Evolutionary conservation across 352 stramenopile species (phyloP), one percentile per base, ranked within the genome.

Genomic region (Globisporangium mamillatum): DNA sequence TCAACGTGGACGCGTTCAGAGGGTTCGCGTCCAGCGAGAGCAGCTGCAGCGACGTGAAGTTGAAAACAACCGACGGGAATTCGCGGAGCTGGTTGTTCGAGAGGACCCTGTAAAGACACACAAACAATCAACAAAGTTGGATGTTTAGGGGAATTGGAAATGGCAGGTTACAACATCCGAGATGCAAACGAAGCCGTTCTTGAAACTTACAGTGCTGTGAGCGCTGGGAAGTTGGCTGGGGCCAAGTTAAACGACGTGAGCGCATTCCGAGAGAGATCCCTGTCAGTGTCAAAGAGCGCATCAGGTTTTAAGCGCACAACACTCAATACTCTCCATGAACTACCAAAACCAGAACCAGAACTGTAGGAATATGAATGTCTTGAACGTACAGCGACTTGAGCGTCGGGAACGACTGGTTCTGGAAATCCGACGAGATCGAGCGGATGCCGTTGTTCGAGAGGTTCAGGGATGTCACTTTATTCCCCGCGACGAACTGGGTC

Each of bases 61-160:
- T 76, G 56, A 91, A 93, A n/a, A 93, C 58, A 18, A 83, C 76
- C 0, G 75, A 55, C 7, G 85, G 85, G 18, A 93, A 67, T 0
- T 64, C 62, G 14, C 63, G 60, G 24, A 93, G 60, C 4, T 75
- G 73, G 68, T 93, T 93, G 25, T 71, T 70, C 32, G 81, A 72
- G 44, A 92, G 72, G 65, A 74, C 73, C 54, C 79, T 88, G 32
- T 6, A 32, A 27, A 22, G 22, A 7, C 14, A 52, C 3, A 57
- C 8, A 18, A n/a, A 10, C 27, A 64, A 36, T 3, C 12, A 60
- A 38, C 25, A 25, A 18, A 25, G 25, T 56, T 5, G 8, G 32
- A 22, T 14, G 27, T 32, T 32, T 32, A 32, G 27, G 27, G 27
- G 27, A 32, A 32, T 32, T 36, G 36, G 4, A 14, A 22, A 18